Base-by-base conservation (phyloP, 2,329 filamentous ascomycete species). In the Eutypella sp. region DNA sequence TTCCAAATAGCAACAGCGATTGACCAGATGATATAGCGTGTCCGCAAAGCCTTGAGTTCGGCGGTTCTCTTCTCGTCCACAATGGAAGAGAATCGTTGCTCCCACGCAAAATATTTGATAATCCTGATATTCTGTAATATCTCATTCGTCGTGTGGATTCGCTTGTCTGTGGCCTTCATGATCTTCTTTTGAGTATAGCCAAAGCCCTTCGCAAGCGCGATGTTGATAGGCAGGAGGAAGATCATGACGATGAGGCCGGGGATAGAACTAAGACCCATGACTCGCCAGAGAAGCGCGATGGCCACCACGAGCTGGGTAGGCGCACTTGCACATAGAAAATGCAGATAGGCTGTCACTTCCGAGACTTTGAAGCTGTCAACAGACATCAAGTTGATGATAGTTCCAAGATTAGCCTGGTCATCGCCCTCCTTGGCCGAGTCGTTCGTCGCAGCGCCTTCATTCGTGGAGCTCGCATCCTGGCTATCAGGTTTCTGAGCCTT, bases 311-410 rank as follows among this genome's bases (percentile, higher is more conserved):
- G 79, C 67, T 97, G 91, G 0, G 93, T 87, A 0, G 93, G 93
- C 2, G 92, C 91, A 50, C 87, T 84, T 0, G 91, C 92, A 74
- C 92, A 87, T n/a, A 99, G 74, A 67, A 95, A 99, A 67, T 99
- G 93, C 25, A 99, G 73, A 64, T 99, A 99, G 0, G 92, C 87
- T 31, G 89, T 93, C 48, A 96, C 85, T 63, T 99, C 93, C 51
- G 89, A 87, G 45, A 99, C 89, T 70, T 99, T 99, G 81, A 97
- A 97, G 40, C 92, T 96, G 72, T 99, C 95, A 34, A 99, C 95
- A 10, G 93, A 95, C 93, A 99, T 99, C 54, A 99, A 75, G 66
- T 97, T 99, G 72, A 99, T 99, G 60, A 99, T 96, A n/a, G 93
- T 95, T 51, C 95, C 93, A 42, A 95, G 78, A 50, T 93, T 96